A percentile compares a stretch with the other conserved stretches of the same genome.
These are phyloP conservation scores for Carallia pectinifolia DNA, from an alignment of 345 rosid species.

Conservation along the genomic window DNA sequence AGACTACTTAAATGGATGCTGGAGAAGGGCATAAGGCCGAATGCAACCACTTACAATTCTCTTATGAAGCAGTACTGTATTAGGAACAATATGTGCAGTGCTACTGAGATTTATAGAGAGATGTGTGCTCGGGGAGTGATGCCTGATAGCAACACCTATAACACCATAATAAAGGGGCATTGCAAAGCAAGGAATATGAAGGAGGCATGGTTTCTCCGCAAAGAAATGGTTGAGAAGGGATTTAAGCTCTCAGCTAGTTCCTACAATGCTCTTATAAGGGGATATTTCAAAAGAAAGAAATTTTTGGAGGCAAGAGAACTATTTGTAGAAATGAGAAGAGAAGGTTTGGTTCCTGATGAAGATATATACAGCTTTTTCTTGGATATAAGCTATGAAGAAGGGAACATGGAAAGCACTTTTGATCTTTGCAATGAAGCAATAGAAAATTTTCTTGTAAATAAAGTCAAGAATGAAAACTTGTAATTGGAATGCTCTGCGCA, in stretches of 20 bases:
- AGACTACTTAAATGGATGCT: conserved; percentile 81
- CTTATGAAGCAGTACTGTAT: conserved; percentile 73
- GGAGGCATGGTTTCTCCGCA: conserved; percentile 82
- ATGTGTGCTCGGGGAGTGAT: conserved; percentile 62
- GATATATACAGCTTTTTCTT: conserved; percentile 55
- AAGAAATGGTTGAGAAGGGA: conserved; percentile 68
- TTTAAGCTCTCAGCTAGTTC: conserved; percentile 50
- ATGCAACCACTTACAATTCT: conserved; percentile 73
- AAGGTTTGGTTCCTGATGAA: conserved; percentile 56
- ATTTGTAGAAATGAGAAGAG: conserved; percentile 69
- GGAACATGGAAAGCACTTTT: conserved; percentile 50
- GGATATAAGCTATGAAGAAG: conserved; percentile 63
- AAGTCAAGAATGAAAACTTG: conserved; percentile 27
- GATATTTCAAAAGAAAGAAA: conserved; percentile 74
- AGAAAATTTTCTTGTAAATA: conserved; percentile 54
- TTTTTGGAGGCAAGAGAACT: conserved; percentile 62
- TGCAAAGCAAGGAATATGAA: conserved; percentile 98
- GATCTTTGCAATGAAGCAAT: conserved; percentile 83
- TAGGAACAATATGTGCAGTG: conserved; percentile 48
- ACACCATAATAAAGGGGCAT: conserved; percentile 79
- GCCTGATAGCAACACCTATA: conserved; percentile 77
- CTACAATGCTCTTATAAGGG: conserved; percentile 68
- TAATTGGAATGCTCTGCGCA: conserved; percentile 19
- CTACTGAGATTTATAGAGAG: conserved; percentile 47
- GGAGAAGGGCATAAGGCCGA: conserved; percentile 73